Evolutionary conservation across 306 rosid genomes (phyloP), one percentile per base, ranked within the genome.

Genomic region (Pachyrhizus erosus): DNA sequence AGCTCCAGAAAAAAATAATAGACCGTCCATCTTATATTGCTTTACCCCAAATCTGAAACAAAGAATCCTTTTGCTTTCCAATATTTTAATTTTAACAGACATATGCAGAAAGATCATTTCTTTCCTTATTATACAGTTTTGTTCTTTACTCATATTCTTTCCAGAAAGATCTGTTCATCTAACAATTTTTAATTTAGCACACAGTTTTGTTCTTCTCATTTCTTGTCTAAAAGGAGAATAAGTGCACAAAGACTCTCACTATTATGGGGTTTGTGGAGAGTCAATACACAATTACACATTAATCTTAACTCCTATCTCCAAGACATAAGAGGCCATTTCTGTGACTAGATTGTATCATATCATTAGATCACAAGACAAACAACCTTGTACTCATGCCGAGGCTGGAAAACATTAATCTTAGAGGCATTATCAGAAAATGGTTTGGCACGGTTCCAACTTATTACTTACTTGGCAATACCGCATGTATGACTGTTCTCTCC

Each of bases 11-110:
- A 73, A 27, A 52, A 52, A 77, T 68, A 70, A 43, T 27, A 33
- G 46, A 45, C 40, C 80, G 70, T 78, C 74, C 75, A 55, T 64
- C 10, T 72, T 26, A 51, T 37, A 34, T 66, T 49, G 17, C 58
- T 51, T 75, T 49, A 9, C 15, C 39, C 37, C 67, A 64, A 37
- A 74, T 79, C 73, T 61, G 15, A 81, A 80, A 24, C 49, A 18
- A 18, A 33, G 24, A 73, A 67, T 67, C 6, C 7, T 66, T 37
- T 4, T 37, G 3, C 49, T 78, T 46, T 64, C 37, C 48, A n/a
- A 29, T 45, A 29, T 43, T 33, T 40, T 34, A 52, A 37, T 58
- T 62, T 29, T 64, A 64, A 24, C 31, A 43, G 34, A 9, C 39
- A 37, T 45, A 27, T 57, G 12, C 13, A n/a, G 24, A 68, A 51